These are phyloP conservation scores for Tulasnella sp. DNA, from an alignment of 768 basidiomycete genomes.

Conservation along the genomic window DNA sequence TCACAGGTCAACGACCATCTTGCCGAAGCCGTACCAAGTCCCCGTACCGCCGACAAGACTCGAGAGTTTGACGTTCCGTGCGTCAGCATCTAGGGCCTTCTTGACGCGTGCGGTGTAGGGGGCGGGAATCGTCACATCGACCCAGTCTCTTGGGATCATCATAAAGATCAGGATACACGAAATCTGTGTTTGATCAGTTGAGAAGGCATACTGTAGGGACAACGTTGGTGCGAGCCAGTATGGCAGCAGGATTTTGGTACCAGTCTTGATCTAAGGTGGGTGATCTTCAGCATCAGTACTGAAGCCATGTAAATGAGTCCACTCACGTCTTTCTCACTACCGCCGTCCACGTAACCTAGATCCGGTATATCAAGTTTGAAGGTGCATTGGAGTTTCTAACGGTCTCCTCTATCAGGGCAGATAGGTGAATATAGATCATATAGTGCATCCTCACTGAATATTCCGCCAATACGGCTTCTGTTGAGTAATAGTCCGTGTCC, in stretches of 20 bases:
- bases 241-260: conserved; percentile 71
- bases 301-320: neutral
- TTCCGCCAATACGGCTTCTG: conserved; percentile 83
- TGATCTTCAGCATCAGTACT: neutral
- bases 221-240: conserved; percentile 87
- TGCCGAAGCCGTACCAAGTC: conserved; percentile 88
- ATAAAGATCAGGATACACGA: neutral
- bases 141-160: conserved; percentile 55
- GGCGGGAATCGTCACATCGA: conserved; percentile 73
- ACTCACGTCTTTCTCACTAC: conserved; percentile 70
- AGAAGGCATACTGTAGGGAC: conserved; percentile 55
- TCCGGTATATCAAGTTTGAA: conserved; percentile 78
- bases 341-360: conserved; percentile 84
- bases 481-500: conserved; percentile 88
- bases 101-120: conserved; percentile 68
- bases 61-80: conserved; percentile 73
- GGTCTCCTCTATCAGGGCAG: neutral
- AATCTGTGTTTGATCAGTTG: neutral
- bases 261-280: conserved; percentile 53
- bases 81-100: conserved; percentile 82
- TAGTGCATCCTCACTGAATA: conserved; percentile 52
- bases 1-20: conserved; percentile 74
- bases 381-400: conserved; percentile 84
- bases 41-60: conserved; percentile 79
- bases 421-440: neutral